Evolutionary conservation across 805 yeast genomes (phyloP), one percentile per base, ranked within the genome.

Genomic region (Candida quercuum): DNA sequence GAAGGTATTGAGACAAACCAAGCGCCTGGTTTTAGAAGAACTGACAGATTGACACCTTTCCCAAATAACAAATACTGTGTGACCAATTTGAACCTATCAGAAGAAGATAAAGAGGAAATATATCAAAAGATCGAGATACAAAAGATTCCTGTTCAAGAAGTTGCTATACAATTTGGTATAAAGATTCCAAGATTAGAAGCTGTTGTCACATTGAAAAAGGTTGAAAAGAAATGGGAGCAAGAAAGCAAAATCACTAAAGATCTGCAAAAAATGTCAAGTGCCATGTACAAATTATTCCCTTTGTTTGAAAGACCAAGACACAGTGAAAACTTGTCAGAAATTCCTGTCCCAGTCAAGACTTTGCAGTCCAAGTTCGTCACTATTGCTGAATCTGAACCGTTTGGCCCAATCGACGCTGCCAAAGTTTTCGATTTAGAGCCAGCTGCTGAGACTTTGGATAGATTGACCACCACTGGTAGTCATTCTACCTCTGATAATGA

Each of bases 321-420:
- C 31, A 55, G 78, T 9, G 95, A 89, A 55, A 85, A 87, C 57
- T 69, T 88, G 56, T 84, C 95, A n/a, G 96, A 91, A 68, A 86
- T 89, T 67, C 96, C 96, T 24, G 78, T 85, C 36, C 95, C 96
- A 23, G 74, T 78, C 47, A 86, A 82, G 62, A 84, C 95, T 3
- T 68, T 81, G 45, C 78, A 78, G 46, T 86, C 94, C 46, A 71
- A 91, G 47, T 89, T 89, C 67, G 63, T 86, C 56, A 83, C 95
- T 11, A 81, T 91, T 58, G 91, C 96, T 9, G 99, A 91, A 64
- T 80, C 88, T 20, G 95, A 88, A 65, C 95, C 96, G 9, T 89
- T 91, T 58, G 96, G 96, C 6, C 95, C 97, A 5, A 72, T 88
- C 6, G 98, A 93, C 56, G 97, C 99, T 12, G 96, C 99, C 35